Evolutionary conservation across 352 stramenopile species (phyloP), one percentile per base, ranked within the genome.

Genomic region (Pythium biforme): DNA sequence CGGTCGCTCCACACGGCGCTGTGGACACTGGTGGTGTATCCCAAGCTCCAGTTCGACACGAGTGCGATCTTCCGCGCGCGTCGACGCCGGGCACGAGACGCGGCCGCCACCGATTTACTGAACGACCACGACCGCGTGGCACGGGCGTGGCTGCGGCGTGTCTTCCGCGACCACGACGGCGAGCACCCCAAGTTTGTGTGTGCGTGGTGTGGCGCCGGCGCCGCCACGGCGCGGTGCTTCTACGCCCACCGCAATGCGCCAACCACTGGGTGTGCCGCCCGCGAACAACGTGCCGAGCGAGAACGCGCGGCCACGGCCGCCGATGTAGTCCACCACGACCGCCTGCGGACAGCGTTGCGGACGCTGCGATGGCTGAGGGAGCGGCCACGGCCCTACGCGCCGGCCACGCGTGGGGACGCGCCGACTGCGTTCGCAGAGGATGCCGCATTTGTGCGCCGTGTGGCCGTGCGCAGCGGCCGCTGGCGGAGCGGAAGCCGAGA

Each of bases 171-270:
- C 11, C 48, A 62, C 15, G 51, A 49, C 27, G 29, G 37, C 15
- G 70, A 74, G 23, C 22, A 34, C 17, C 73, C 73, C n/a, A 62
- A 55, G 31, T 74, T 69, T 33, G 45, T 55, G 20, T 77, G 70
- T n/a, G 46, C 67, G 23, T 74, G 67, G 70, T 77, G 73, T 23
- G 57, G 37, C 25, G 62, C 69, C 39, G 54, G 64, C 1, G 69
- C 73, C 34, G 56, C 49, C 5, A 71, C 67, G 17, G 47, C 41
- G 25, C 63, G 51, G 3, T 31, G 66, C 31, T 74, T 71, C 55
- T 71, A 66, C 31, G 62, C 70, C 17, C 73, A 81, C 52, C 45
- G 56, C 46, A 43, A 61, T 41, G 53, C 40, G 10, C 4, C 26
- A 27, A 23, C 14, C 6, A 37, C 22, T 0, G 56, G 46, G 19